Conservation (phyloP, 768 basidiomycete species). For the Xerocomus brunneocitrinus region DNA sequence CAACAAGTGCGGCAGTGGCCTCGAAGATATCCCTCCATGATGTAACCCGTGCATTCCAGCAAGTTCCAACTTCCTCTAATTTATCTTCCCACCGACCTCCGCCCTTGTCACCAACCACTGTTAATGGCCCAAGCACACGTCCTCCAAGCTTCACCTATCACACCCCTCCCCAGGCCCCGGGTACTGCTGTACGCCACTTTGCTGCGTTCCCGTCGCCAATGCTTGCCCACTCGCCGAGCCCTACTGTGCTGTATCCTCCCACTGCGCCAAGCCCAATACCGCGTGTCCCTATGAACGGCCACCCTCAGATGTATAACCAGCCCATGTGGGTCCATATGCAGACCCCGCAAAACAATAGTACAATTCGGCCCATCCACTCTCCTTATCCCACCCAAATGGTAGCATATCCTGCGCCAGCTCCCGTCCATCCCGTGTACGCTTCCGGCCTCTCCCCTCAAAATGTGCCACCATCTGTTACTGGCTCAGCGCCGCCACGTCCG, state of each 20-base stretch:
- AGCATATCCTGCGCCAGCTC: constrained; percentile 55
- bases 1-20: constrained; percentile 48
- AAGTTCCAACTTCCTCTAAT: constrained; percentile 63
- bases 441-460: constrained; percentile 39
- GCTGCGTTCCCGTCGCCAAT: constrained; percentile 61
- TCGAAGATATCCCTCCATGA: constrained; percentile 79
- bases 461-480: constrained; percentile 26
- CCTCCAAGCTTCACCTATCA: constrained; percentile 29
- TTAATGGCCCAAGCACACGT: constrained; percentile 29
- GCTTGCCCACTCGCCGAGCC: constrained; percentile 67
- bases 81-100: constrained; percentile 42
- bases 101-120: constrained; percentile 48
- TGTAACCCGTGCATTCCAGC: constrained; percentile 83
- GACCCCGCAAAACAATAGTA: constrained; percentile 40
- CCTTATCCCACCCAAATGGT: constrained; percentile 65
- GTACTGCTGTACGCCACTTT: constrained; percentile 51
- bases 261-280: constrained; percentile 63
- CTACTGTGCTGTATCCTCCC: constrained; percentile 61
- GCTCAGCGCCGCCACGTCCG: constrained; percentile 36
- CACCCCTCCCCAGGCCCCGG: constrained; percentile 41
- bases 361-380: constrained; percentile 53
- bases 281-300: constrained; percentile 59
- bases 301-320: constrained; percentile 54
- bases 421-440: constrained; percentile 45
- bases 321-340: constrained; percentile 64